Evolutionary conservation across 495 filamentous ascomycete species (phyloP).

Genomic region (Aspergillus panamensis): DNA sequence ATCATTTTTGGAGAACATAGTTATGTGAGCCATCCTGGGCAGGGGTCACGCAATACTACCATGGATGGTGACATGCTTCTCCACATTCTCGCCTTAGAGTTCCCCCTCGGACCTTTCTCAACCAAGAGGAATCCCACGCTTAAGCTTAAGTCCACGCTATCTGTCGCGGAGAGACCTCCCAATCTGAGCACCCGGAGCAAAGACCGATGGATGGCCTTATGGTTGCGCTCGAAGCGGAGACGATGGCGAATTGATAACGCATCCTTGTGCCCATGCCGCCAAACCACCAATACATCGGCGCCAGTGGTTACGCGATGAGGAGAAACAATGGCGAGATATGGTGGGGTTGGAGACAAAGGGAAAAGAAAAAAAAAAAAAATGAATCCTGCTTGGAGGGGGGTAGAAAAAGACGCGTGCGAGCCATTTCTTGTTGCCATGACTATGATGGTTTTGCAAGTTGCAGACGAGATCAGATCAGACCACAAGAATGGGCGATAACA

Average conservation of each 20-base stretch:
- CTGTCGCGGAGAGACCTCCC: not conserved
- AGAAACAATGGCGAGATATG: constrained; percentile 14
- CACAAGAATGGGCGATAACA: constrained; percentile 14
- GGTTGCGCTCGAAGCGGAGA: constrained; percentile 23
- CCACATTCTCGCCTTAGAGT: not conserved
- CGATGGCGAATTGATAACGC: constrained; percentile 27
- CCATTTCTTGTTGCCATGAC: not conserved
- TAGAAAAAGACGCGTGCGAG: not conserved
- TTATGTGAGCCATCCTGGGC: not conserved
- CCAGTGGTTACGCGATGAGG: constrained; percentile 13
- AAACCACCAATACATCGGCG: not conserved
- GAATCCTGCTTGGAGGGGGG: not conserved
- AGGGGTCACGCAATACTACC: constrained; percentile 26
- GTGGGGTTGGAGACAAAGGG: not conserved
- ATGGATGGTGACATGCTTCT: constrained; percentile 25
- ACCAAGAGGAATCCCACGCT: not conserved
- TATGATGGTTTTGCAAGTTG: not conserved
- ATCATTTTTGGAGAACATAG: not conserved
- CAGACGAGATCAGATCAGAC: not conserved
- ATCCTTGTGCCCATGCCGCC: not conserved
- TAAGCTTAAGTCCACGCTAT: not conserved
- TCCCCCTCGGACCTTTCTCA: not conserved
- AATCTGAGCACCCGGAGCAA: not conserved
- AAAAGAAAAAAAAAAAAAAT: no score
- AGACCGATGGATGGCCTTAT: not conserved